phyloP scores from a whole-genome alignment of 768 basidiomycete species.

The Butyriboletus loyo region DNA sequence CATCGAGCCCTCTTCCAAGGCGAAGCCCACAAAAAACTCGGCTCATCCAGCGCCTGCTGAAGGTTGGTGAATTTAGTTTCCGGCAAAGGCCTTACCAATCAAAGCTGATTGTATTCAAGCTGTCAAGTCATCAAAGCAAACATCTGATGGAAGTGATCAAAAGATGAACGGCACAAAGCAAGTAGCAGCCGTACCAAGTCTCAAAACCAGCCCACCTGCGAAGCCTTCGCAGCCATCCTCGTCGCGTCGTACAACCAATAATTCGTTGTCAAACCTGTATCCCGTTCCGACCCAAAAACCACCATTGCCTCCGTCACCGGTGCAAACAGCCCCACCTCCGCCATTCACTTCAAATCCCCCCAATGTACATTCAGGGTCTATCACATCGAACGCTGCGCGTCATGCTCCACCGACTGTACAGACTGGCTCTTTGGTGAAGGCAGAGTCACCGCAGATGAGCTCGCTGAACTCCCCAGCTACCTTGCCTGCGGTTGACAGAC shows the following conservation, averaged over 20 bases:
- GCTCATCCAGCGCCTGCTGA: neutral
- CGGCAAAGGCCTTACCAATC: neutral
- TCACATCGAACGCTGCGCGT: neutral
- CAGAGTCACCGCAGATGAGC: slow-evolving; percentile 15
- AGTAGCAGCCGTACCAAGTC: neutral
- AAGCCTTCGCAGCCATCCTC: slow-evolving; percentile 2
- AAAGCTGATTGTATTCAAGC: slow-evolving; percentile 11
- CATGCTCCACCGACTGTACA: slow-evolving; percentile 7
- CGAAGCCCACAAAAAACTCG: slow-evolving; percentile 10
- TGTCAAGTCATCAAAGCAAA: slow-evolving; percentile 10
- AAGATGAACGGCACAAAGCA: slow-evolving; percentile 10
- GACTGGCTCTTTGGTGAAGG: slow-evolving; percentile 11
- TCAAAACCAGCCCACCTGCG: neutral
- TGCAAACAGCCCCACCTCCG: neutral
- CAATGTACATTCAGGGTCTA: neutral
- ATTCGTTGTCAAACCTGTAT: slow-evolving; percentile 15
- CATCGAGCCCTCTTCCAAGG: slow-evolving; percentile 11
- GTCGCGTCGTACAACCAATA: slow-evolving; percentile 17
- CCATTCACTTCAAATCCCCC: neutral
- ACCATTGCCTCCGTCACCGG: neutral
- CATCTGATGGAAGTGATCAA: neutral
- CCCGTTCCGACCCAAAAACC: neutral
- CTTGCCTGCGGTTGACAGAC: slow-evolving; percentile 19
- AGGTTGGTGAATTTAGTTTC: slow-evolving; percentile 15
- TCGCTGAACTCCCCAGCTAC: slow-evolving; percentile 8